A percentile compares a stretch with the other conserved stretches of the same genome.
Evolutionary conservation across 176 grass and related monocot species (phyloP).

Genomic region (Avena eriantha): DNA sequence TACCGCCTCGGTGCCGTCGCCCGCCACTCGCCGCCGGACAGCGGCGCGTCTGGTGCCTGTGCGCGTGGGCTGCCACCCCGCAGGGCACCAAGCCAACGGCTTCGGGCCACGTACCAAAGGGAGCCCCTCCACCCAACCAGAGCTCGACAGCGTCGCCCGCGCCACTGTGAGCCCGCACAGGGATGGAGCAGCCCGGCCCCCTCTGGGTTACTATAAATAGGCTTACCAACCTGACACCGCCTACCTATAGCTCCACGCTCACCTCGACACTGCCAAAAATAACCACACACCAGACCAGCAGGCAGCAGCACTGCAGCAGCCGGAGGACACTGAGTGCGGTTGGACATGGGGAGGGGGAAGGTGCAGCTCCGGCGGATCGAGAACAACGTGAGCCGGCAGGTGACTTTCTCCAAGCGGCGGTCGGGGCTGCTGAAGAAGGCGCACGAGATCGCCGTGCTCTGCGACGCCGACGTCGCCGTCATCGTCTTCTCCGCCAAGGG

Average conservation of each 20-base stretch:
- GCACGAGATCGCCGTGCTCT: not conserved
- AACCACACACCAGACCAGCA: not conserved
- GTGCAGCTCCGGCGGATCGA: conserved; percentile 15
- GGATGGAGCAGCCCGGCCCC: not conserved
- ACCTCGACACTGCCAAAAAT: conserved; percentile 1
- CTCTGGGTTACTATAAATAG: not conserved
- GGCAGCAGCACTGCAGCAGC: not conserved
- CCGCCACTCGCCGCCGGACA: not conserved
- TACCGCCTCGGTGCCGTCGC: not conserved
- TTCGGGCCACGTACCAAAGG: not conserved
- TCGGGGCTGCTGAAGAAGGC: conserved; percentile 8
- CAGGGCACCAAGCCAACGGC: not conserved
- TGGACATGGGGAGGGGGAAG: not conserved
- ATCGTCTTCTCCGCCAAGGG: conserved; percentile 1
- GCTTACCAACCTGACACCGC: not conserved
- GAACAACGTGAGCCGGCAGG: conserved; percentile 14
- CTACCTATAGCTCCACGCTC: not conserved
- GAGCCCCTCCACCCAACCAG: not conserved
- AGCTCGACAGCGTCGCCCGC: not conserved
- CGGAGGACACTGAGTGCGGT: not conserved
- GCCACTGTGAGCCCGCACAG: not conserved
- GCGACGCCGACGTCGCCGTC: not conserved
- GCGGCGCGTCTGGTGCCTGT: not conserved
- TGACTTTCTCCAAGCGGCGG: not conserved
- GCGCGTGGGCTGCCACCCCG: not conserved